Conservation (phyloP, 2,329 filamentous ascomycete species). For the Talaromyces sp. region DNA sequence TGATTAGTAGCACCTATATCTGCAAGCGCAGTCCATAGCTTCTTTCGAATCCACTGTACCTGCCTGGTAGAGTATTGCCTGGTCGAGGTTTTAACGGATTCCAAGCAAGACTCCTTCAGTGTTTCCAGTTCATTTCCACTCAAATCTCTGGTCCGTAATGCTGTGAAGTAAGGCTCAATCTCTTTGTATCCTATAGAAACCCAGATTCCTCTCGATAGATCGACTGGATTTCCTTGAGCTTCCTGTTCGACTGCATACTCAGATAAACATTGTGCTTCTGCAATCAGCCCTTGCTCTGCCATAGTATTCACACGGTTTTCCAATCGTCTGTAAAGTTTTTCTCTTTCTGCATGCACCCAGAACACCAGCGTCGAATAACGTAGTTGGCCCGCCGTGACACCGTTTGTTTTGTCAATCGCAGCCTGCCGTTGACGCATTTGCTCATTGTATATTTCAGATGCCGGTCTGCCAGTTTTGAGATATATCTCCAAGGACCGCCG, state of each 20-base stretch:
- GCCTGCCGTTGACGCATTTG: slow-evolving; percentile 50
- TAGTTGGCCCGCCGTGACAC: slow-evolving; percentile 30
- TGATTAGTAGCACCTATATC: slow-evolving; percentile 52
- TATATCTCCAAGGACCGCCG: slow-evolving; percentile 85
- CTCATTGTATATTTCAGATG: slow-evolving; percentile 82
- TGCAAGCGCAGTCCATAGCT: slow-evolving; percentile 67
- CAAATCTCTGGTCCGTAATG: slow-evolving; percentile 32
- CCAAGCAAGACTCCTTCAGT: slow-evolving; percentile 60
- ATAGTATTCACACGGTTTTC: slow-evolving; percentile 79
- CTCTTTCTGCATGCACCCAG: slow-evolving; percentile 77
- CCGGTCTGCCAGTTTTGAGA: slow-evolving; percentile 72
- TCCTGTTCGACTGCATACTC: slow-evolving; percentile 46
- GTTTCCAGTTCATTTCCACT: slow-evolving; percentile 47
- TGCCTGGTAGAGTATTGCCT: slow-evolving; percentile 85
- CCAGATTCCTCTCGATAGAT: slow-evolving; percentile 84
- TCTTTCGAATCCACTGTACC: slow-evolving; percentile 79
- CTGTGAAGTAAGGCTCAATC: slow-evolving; percentile 67
- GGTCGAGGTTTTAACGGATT: slow-evolving; percentile 76
- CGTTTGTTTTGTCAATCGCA: slow-evolving; percentile 24
- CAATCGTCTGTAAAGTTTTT: slow-evolving; percentile 66
- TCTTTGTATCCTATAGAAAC: slow-evolving; percentile 96
- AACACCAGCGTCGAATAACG: slow-evolving; percentile 66
- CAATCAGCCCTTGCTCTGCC: slow-evolving; percentile 63
- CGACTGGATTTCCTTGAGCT: slow-evolving; percentile 54
- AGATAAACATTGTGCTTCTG: slow-evolving; percentile 57